Evolutionary conservation across 2,329 filamentous ascomycete species (phyloP), one percentile per base, ranked within the genome.

Genomic region (Xylariaceae sp.): DNA sequence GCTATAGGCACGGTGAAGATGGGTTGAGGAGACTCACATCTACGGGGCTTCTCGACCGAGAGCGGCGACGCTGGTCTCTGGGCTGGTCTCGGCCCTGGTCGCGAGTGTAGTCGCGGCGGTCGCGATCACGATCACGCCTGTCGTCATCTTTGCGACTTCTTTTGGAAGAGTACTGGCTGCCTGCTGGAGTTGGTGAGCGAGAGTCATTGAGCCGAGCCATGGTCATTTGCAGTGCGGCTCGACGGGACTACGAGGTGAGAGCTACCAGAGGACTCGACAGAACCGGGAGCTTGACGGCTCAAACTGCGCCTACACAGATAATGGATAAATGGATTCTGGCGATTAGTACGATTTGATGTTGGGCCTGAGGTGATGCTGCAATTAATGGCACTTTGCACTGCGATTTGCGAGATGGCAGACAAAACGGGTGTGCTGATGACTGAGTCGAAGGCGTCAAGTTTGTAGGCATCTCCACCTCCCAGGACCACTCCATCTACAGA

Each of bases 101-200:
- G 66, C 75, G 73, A 51, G 74, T 72, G 59, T 75, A 50, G 50
- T 13, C 74, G 55, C 76, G 73, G 58, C 77, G 66, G 56, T 71
- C 76, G 45, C 75, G 71, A 51, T 77, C 75, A 48, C 75, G 72
- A 52, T 75, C 72, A 40, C 71, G 81, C 70, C 83, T 83, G 63
- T 74, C 76, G 70, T 81, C 79, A 73, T 81, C 78, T 72, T 84
- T 81, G 64, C 79, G 80, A 67, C 74, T 82, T 75, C 83, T 87
- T 75, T 84, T 86, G 68, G 85, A 83, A 73, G 84, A 85, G 73
- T 82, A 80, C 70, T 88, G 86, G 80, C 88, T 90, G 84, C 88
- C 88, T 91, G 87, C 85, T 86, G 88, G 88, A 85, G 87, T 90
- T 89, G 89, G 89, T 92, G 89, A 93, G 88, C 89, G 81, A 75